A percentile compares a stretch with the other conserved stretches of the same genome.
These are phyloP conservation scores for Boletus vinaceobasis DNA, from an alignment of 768 basidiomycete species.

Conservation along the genomic window DNA sequence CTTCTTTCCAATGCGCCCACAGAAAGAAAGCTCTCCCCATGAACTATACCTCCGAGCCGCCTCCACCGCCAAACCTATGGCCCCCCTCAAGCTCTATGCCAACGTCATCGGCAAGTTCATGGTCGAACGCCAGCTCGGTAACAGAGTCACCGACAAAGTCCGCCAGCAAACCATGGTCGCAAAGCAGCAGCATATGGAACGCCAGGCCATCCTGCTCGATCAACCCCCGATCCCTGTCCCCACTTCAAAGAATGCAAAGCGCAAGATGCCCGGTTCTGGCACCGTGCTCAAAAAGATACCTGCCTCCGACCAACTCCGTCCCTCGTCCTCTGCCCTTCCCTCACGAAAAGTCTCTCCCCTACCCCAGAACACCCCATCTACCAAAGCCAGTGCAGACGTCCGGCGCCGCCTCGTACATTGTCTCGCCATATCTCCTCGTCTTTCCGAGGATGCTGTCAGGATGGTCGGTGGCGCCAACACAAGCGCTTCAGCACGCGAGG, in stretches of 20 bases:
- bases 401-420: conserved; percentile 47
- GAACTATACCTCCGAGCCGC: conserved; percentile 72
- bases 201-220: conserved; percentile 41
- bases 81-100: conserved; percentile 70
- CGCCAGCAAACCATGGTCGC: conserved; percentile 45
- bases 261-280: conserved; percentile 35
- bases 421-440: conserved; percentile 48
- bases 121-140: conserved; percentile 59
- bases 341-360: conserved; percentile 32
- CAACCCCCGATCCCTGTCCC: conserved; percentile 30
- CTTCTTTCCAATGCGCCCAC: conserved; percentile 57
- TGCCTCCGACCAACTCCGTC: conserved; percentile 29
- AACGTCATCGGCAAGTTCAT: conserved; percentile 70
- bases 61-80: conserved; percentile 53
- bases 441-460: conserved; percentile 35
- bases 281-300: conserved; percentile 24
- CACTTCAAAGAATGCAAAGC: conserved; percentile 41
- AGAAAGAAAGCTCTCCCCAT: conserved; percentile 54
- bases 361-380: conserved; percentile 17
- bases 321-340: conserved; percentile 27
- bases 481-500: conserved; percentile 34
- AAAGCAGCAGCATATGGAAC: conserved; percentile 50
- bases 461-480: conserved; percentile 45
- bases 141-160: conserved; percentile 40
- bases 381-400: conserved; percentile 21